A percentile compares a stretch with the other conserved stretches of the same genome.
phyloP scores from a whole-genome alignment of 164 flowering plant species.

The Berberis vulgaris region DNA sequence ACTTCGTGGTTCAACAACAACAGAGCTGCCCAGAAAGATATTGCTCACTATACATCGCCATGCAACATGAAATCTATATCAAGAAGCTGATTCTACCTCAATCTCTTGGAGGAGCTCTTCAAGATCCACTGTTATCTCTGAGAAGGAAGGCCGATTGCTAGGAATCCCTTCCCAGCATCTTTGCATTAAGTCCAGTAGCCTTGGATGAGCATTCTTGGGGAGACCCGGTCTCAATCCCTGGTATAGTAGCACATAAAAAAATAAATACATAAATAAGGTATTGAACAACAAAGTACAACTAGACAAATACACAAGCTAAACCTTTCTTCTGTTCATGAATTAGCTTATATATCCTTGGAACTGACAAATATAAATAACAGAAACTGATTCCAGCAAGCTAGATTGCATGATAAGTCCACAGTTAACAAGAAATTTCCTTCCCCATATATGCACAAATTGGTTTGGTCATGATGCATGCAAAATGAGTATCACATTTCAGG shows the following conservation, averaged over 20 bases:
- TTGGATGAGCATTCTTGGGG: conserved; percentile 62
- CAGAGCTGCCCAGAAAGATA: too few relatives aligned
- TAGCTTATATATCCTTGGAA: not conserved
- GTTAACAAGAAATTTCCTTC: too few relatives aligned
- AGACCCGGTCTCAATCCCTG: conserved; percentile 83
- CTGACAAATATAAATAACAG: too few relatives aligned
- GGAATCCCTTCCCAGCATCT: conserved; percentile 84
- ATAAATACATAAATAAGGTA: not conserved
- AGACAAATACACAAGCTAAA: not conserved
- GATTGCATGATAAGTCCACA: too few relatives aligned
- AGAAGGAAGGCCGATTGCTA: conserved; percentile 57
- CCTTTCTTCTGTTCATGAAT: not conserved
- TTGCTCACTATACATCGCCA: too few relatives aligned
- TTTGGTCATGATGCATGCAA: too few relatives aligned
- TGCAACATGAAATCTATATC: not conserved
- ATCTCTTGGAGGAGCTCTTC: conserved; percentile 40
- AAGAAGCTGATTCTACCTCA: conserved; percentile 27
- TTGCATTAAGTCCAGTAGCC: conserved; percentile 61
- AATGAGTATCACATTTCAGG: too few relatives aligned
- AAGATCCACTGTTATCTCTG: conserved; percentile 51
- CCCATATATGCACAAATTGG: too few relatives aligned
- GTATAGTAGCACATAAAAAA: not conserved
- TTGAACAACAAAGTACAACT: not conserved
- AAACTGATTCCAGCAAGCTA: too few relatives aligned
- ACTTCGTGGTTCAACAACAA: too few relatives aligned